phyloP scores from a whole-genome alignment of 139 green algal species.

The Coccomyxa sp. region DNA sequence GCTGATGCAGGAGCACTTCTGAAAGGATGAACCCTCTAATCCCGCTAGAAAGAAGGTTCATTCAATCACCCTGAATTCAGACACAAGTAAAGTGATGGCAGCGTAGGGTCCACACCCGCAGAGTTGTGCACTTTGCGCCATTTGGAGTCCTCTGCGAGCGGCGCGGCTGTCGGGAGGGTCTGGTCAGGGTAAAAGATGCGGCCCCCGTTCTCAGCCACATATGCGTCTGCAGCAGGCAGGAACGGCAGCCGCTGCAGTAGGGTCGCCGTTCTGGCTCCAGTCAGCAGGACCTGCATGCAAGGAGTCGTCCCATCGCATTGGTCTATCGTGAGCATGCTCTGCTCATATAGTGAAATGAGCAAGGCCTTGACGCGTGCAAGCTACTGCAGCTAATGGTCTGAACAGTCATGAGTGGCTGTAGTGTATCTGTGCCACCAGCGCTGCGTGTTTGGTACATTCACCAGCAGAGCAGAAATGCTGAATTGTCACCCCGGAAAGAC shows the following conservation, averaged over 20 bases:
- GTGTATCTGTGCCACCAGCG: neutral
- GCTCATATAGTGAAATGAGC: too few species aligned
- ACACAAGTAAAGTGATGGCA: too few species aligned
- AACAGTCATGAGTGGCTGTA: neutral
- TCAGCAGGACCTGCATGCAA: slow-evolving; percentile 21
- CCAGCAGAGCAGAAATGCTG: too few species aligned
- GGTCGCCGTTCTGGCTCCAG: slow-evolving; percentile 60
- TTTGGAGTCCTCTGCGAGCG: slow-evolving; percentile 53
- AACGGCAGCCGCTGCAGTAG: slow-evolving; percentile 72
- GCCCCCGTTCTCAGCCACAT: slow-evolving; percentile 73
- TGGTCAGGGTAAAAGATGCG: slow-evolving; percentile 58
- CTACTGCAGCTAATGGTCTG: neutral
- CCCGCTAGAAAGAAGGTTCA: too few species aligned
- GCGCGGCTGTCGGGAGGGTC: slow-evolving; percentile 34
- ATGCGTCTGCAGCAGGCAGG: slow-evolving; percentile 69
- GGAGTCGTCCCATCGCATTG: neutral
- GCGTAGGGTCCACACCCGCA: neutral
- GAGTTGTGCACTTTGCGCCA: slow-evolving; percentile 43
- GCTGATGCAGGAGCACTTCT: too few species aligned
- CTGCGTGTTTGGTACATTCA: too few species aligned
- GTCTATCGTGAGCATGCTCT: neutral
- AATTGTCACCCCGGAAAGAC: too few species aligned
- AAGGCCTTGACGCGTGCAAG: neutral
- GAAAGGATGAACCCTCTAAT: too few species aligned
- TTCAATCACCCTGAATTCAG: too few species aligned